Conservation (phyloP, 495 filamentous ascomycete genomes). For the Physcia stellaris region DNA sequence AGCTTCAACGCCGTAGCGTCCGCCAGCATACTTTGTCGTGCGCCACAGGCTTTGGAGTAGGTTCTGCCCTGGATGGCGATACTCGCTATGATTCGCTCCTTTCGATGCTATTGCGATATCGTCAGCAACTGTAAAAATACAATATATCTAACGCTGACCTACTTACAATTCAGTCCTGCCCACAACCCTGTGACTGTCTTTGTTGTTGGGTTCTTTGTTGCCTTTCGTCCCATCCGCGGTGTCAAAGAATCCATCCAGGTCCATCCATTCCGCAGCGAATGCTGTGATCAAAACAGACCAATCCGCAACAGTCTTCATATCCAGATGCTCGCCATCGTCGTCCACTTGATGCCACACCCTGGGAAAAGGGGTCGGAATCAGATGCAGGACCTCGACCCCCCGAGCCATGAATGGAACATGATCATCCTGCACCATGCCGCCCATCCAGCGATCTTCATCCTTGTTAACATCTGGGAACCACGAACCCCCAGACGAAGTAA, state of each 20-base stretch:
- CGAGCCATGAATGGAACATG: slow-evolving; percentile 77
- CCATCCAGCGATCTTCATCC: slow-evolving; percentile 28
- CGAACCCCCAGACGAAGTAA: slow-evolving; percentile 32
- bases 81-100: too few relatives aligned
- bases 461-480: slow-evolving; percentile 45
- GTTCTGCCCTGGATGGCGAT: too few relatives aligned
- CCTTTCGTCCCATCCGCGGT: slow-evolving; percentile 1
- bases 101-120: too few relatives aligned
- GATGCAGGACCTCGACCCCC: slow-evolving; percentile 76
- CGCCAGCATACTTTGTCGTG: too few relatives aligned
- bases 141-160: too few relatives aligned
- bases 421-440: slow-evolving; percentile 60
- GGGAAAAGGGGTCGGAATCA: slow-evolving; percentile 77
- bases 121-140: too few relatives aligned
- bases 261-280: slow-evolving; percentile 91
- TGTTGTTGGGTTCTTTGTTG: background rate
- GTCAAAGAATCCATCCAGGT: slow-evolving; percentile 57
- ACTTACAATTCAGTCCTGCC: slow-evolving; percentile 18
- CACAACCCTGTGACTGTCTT: background rate
- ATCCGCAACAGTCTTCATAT: slow-evolving; percentile 70
- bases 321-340: slow-evolving; percentile 79
- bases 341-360: slow-evolving; percentile 71
- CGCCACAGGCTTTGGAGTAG: too few relatives aligned
- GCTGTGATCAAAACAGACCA: slow-evolving; percentile 72
- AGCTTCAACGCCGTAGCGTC: too few relatives aligned